Base-by-base conservation (phyloP, 768 basidiomycete genomes). In the Serendipita vermifera region DNA sequence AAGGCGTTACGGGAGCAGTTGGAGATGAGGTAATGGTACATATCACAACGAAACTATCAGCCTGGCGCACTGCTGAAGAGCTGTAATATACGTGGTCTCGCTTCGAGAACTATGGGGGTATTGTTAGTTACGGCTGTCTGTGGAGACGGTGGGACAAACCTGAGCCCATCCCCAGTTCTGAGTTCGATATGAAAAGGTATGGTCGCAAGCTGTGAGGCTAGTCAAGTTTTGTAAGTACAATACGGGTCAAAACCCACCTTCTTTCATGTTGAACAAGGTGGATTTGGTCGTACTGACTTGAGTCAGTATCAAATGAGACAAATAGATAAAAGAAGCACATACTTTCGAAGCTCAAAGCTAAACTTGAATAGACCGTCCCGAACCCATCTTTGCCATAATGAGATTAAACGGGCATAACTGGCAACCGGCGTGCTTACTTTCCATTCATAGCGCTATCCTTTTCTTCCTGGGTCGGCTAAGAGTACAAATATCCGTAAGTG, bases 351-450 rank as follows among this genome's bases (percentile, higher is more conserved):
- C 64, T 90, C 88, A 62, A 92, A 90, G 58, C 77, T 80, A 66
- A 91, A 92, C 63, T 82, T 87, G 70, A 79, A 91, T n/a, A 83
- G 70, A 1, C 88, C 88, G 57, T 88, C 84, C 14, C 89, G 78
- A n/a, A 77, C 68, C 88, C 88, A 92, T 71, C 85, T 89, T 57
- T 31, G 5, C 2, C 33, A 55, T 32, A 27, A 11, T 57, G 17
- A 54, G 46, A 33, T 53, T 3, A 22, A 7, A 17, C 22, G 1
- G 55, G 22, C 32, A 5, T 33, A 24, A 33, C n/a, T 20, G 27
- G 26, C 26, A n/a, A 32, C 54, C 2, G 5, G 11, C 4, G 15
- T 24, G 58, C 71, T 39, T 61, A 73, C 84, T 77, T 81, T 63
- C 82, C 81, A 46, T 73, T 73, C 27, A 82, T 67, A 2, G 82